Conservation (phyloP, 805 yeast genomes). For the Metahyphopichia silvanorum region DNA sequence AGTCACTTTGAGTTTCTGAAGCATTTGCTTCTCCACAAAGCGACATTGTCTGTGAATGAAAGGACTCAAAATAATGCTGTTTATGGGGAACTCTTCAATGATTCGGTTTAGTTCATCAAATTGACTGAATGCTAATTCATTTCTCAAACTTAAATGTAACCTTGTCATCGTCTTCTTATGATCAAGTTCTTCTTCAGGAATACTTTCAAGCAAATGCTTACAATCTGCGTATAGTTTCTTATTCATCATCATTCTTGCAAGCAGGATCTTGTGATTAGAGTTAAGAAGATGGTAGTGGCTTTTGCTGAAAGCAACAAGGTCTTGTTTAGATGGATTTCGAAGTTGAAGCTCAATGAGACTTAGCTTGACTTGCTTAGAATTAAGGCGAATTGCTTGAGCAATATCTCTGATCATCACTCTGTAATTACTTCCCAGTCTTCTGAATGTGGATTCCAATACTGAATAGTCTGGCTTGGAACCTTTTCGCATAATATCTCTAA, state of each 20-base stretch:
- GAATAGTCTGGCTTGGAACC: slow-evolving; percentile 35
- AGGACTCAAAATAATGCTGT: slow-evolving; percentile 27
- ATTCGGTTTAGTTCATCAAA: slow-evolving; percentile 12
- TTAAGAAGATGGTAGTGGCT: slow-evolving; percentile 12
- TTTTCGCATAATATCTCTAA: slow-evolving; percentile 25
- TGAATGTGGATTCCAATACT: slow-evolving; percentile 29
- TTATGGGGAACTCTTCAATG: slow-evolving; percentile 29
- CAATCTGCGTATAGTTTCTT: slow-evolving; percentile 22
- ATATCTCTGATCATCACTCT: not conserved
- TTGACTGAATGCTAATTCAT: slow-evolving; percentile 14
- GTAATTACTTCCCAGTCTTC: slow-evolving; percentile 17
- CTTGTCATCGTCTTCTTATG: slow-evolving; percentile 23
- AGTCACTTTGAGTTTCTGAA: slow-evolving; percentile 10
- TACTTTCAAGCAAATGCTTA: slow-evolving; percentile 15
- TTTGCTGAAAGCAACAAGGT: slow-evolving; percentile 12
- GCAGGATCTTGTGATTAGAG: slow-evolving; percentile 23
- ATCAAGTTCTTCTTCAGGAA: slow-evolving; percentile 19
- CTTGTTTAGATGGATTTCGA: slow-evolving; percentile 11
- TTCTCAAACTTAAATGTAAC: slow-evolving; percentile 23
- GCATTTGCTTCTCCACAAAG: slow-evolving; percentile 22
- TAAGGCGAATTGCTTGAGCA: not conserved
- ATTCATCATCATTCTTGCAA: slow-evolving; percentile 29
- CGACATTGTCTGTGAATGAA: slow-evolving; percentile 31
- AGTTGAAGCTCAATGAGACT: slow-evolving; percentile 9
- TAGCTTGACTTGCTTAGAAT: not conserved